A percentile compares a stretch with the other conserved stretches of the same genome.
Conservation (phyloP, 1,139 yeast species). For the Suhomyces bolitotheri region DNA sequence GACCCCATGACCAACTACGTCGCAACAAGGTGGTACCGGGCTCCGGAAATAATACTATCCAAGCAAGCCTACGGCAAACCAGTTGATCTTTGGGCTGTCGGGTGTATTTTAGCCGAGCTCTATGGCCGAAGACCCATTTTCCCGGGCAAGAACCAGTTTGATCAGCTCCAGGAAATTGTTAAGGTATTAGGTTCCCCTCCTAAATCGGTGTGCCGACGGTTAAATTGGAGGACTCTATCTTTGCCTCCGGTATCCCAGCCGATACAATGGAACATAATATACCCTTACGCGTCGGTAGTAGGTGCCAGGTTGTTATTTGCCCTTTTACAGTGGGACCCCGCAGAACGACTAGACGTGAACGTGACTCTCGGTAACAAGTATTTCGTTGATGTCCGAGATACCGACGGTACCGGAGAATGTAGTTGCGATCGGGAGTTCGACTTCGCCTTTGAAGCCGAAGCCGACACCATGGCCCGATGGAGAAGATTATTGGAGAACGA, state of each 20-base stretch:
- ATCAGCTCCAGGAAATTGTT: conserved; percentile 63
- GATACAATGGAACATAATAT: conserved; percentile 50
- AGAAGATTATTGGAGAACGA: conserved; percentile 49
- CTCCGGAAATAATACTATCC: conserved; percentile 82
- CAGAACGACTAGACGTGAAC: conserved; percentile 46
- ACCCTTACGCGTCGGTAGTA: conserved; percentile 55
- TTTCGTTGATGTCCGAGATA: conserved; percentile 48
- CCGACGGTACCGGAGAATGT: conserved; percentile 54
- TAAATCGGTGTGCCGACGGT: not conserved
- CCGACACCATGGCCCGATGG: conserved; percentile 39
- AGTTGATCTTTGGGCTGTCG: conserved; percentile 80
- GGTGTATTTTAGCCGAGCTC: conserved; percentile 75
- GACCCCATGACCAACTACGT: conserved; percentile 75
- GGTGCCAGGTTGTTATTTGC: conserved; percentile 51
- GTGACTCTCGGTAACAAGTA: conserved; percentile 56
- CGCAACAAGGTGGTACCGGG: conserved; percentile 94
- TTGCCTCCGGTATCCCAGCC: conserved; percentile 30
- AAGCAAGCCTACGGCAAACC: conserved; percentile 54
- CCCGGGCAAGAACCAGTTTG: conserved; percentile 64
- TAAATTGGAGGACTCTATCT: not conserved
- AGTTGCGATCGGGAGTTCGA: conserved; percentile 50
- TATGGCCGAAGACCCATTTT: conserved; percentile 75
- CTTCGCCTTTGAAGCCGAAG: conserved; percentile 57
- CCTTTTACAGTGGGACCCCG: conserved; percentile 64
- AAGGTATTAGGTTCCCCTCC: conserved; percentile 65